Percentiles rank a stretch among this genome's conserved stretches.
Evolutionary conservation across 768 basidiomycete species (phyloP).

Genomic region (Tylopilus felleus): DNA sequence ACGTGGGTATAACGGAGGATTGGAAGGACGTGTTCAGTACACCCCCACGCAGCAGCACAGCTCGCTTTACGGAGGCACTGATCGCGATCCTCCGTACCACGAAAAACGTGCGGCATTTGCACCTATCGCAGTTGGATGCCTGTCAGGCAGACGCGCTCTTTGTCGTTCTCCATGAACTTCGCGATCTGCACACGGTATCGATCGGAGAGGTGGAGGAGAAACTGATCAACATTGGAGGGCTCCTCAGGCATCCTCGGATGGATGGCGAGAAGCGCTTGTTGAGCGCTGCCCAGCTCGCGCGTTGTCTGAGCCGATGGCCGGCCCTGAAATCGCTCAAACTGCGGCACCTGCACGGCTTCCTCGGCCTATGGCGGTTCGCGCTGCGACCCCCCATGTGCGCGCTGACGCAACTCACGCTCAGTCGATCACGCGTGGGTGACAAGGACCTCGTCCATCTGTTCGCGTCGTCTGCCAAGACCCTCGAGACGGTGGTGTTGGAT

Average conservation of each 20-base stretch:
- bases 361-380: conserved; percentile 11
- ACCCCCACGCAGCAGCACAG: neutral
- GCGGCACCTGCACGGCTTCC: conserved; percentile 12
- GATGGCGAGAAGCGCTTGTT: conserved; percentile 2
- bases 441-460: conserved; percentile 18
- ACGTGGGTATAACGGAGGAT: conserved; percentile 5
- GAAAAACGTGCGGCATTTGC: conserved; percentile 15
- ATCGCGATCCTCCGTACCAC: conserved; percentile 17
- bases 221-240: neutral
- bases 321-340: conserved; percentile 11
- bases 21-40: neutral
- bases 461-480: conserved; percentile 7
- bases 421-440: conserved; percentile 14
- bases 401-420: conserved; percentile 19
- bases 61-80: conserved; percentile 16
- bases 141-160: conserved; percentile 12
- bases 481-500: conserved; percentile 20
- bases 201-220: conserved; percentile 6
- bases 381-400: conserved; percentile 16
- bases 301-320: conserved; percentile 14
- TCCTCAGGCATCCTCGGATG: neutral
- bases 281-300: conserved; percentile 17
- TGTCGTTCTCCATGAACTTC: conserved; percentile 6
- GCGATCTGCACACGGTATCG: conserved; percentile 10
- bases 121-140: conserved; percentile 12